A percentile compares a stretch with the other conserved stretches of the same genome.
phyloP scores from a whole-genome alignment of 345 rosid genomes.

The Melaleuca quinquenervia region DNA sequence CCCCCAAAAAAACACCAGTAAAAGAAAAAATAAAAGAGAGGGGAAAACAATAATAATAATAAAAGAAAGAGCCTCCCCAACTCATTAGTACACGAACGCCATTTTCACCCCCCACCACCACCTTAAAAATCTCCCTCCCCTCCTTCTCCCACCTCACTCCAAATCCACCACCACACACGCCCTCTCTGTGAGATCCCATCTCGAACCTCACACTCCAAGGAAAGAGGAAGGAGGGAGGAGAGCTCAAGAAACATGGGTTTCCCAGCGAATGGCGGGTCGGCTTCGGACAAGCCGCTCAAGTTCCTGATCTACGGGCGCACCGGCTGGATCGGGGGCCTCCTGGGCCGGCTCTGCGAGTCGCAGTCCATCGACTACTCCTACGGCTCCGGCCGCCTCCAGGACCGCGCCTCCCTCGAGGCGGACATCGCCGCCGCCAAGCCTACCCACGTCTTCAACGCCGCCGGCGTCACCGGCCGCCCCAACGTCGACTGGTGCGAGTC shows the following conservation, averaged over 20 bases:
- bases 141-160: not conserved
- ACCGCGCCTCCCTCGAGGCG: slow-evolving; percentile 53
- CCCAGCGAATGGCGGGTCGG: slow-evolving; percentile 24
- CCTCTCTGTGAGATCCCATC: not conserved
- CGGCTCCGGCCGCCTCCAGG: slow-evolving; percentile 80
- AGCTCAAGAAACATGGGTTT: not conserved
- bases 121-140: not conserved
- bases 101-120: not conserved
- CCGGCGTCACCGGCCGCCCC: slow-evolving; percentile 90
- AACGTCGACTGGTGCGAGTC: slow-evolving; percentile 96
- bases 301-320: slow-evolving; percentile 87
- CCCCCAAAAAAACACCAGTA: not conserved
- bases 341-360: slow-evolving; percentile 63
- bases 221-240: not conserved
- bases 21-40: not conserved
- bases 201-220: not conserved
- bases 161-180: not conserved
- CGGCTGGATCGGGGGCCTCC: slow-evolving; percentile 90
- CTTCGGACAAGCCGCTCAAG: slow-evolving; percentile 25
- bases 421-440: slow-evolving; percentile 56
- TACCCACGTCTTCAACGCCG: slow-evolving; percentile 87
- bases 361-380: slow-evolving; percentile 53
- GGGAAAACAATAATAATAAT: fast-evolving
- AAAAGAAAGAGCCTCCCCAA: not conserved
- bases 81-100: not conserved